phyloP scores from a whole-genome alignment of 2,329 filamentous ascomycete genomes.

The Sphaerulina vaccinii region DNA sequence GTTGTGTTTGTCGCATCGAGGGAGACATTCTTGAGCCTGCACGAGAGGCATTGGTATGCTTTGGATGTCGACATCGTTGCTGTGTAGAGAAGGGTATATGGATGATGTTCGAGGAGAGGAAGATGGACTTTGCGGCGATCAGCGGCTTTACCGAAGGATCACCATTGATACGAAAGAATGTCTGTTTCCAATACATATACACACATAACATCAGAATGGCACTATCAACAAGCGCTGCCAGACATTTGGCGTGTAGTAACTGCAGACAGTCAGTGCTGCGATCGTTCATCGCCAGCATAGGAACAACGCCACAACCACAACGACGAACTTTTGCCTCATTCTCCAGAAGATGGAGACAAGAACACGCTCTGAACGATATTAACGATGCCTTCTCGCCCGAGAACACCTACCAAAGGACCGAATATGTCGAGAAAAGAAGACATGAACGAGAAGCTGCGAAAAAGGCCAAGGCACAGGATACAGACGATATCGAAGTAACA shows the following conservation, averaged over 20 bases:
- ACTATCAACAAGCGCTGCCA: constrained; percentile 18
- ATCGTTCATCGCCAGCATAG: constrained; percentile 35
- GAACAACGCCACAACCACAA: constrained; percentile 13
- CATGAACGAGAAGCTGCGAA: neutral
- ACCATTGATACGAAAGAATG: neutral
- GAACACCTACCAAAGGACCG: no score
- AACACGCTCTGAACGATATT: constrained; percentile 27
- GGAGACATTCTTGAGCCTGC: constrained; percentile 28
- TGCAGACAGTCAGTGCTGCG: constrained; percentile 33
- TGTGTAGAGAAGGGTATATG: neutral
- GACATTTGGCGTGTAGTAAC: constrained; percentile 21
- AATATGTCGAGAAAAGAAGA: neutral
- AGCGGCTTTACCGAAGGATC: constrained; percentile 9
- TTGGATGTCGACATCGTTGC: constrained; percentile 27
- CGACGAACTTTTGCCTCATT: constrained; percentile 26
- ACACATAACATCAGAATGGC: constrained; percentile 15
- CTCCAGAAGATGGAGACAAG: constrained; percentile 18
- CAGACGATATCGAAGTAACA: constrained; percentile 4
- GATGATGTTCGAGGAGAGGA: neutral
- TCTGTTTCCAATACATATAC: neutral
- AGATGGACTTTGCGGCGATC: constrained; percentile 2
- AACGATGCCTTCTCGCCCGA: constrained; percentile 16
- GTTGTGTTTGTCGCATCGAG: constrained; percentile 17
- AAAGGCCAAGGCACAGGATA: neutral
- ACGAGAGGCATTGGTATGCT: constrained; percentile 37